These are phyloP conservation scores for Pythium apleroticum DNA, from an alignment of 352 stramenopile genomes.

Conservation along the genomic window DNA sequence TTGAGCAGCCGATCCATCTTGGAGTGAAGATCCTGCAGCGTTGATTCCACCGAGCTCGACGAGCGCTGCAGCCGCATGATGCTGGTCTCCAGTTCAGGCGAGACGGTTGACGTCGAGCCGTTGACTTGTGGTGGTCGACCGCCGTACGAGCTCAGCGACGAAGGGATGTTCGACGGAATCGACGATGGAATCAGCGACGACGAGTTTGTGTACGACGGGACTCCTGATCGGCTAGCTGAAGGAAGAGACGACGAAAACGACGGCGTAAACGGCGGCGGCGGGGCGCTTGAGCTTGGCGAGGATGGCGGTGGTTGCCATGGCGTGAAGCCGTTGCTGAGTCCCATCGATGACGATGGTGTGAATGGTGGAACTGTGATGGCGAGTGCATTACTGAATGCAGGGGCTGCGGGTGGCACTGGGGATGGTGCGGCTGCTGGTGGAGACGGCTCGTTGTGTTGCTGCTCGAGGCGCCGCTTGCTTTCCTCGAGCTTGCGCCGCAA, in stretches of 20 bases:
- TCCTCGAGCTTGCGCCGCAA: slow-evolving; percentile 67
- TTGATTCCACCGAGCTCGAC: slow-evolving; percentile 76
- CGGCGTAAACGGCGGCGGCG: slow-evolving; percentile 6
- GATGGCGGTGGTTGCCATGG: slow-evolving; percentile 20
- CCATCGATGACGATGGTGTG: slow-evolving; percentile 4
- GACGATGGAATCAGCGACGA: slow-evolving; percentile 28
- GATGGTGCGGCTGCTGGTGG: slow-evolving; percentile 6
- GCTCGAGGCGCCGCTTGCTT: slow-evolving; percentile 59
- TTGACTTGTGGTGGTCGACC: slow-evolving; percentile 22
- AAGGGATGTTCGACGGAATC: slow-evolving; percentile 1
- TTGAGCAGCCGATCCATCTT: slow-evolving; percentile 82
- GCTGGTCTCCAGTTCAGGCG: slow-evolving; percentile 55
- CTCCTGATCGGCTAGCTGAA: not conserved
- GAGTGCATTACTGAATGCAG: slow-evolving; percentile 15
- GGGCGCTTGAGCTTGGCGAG: not conserved
- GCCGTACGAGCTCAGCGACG: slow-evolving; percentile 32
- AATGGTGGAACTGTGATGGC: slow-evolving; percentile 9
- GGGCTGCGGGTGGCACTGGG: slow-evolving; percentile 3
- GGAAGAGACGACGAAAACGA: slow-evolving; percentile 8
- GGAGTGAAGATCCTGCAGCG: slow-evolving; percentile 68
- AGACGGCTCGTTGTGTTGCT: slow-evolving; percentile 24
- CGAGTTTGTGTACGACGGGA: slow-evolving; percentile 13
- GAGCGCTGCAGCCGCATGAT: slow-evolving; percentile 73
- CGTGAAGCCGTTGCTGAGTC: slow-evolving; percentile 15
- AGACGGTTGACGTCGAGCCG: slow-evolving; percentile 13